Evolutionary conservation across 352 stramenopile genomes (phyloP).

Genomic region (Pythium apleroticum): DNA sequence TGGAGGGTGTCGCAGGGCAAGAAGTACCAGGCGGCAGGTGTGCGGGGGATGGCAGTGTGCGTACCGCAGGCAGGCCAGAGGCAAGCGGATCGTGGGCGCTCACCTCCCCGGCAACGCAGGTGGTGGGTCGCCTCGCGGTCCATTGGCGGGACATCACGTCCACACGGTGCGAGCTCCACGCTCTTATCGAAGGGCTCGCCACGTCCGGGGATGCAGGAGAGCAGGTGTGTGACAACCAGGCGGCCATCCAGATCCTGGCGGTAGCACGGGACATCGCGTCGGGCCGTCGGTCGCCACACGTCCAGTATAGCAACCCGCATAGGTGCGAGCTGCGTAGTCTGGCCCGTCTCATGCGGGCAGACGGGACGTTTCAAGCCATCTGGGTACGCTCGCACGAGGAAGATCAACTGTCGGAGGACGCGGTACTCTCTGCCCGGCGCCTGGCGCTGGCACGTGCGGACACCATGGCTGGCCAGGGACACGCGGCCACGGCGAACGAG

Average conservation of each 20-base stretch:
- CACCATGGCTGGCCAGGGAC: background rate
- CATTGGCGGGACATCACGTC: constrained; percentile 1
- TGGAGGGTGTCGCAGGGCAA: too few relatives aligned
- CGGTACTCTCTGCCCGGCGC: background rate
- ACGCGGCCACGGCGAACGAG: background rate
- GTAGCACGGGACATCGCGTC: background rate
- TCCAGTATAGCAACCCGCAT: background rate
- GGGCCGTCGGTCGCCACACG: background rate
- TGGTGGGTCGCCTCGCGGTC: too few relatives aligned
- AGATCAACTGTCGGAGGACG: background rate
- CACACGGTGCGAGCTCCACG: background rate
- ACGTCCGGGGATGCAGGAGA: background rate
- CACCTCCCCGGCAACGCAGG: too few relatives aligned
- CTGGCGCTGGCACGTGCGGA: background rate
- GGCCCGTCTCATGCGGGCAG: background rate
- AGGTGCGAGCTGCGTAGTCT: background rate
- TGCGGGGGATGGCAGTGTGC: background rate
- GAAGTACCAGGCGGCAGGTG: too few relatives aligned
- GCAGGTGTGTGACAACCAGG: constrained; percentile 1
- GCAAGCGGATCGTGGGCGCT: constrained; percentile 2
- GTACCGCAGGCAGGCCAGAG: background rate
- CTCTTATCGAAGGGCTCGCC: background rate
- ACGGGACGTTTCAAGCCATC: background rate
- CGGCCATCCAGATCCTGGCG: background rate
- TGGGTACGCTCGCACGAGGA: background rate